These are phyloP conservation scores for Suillus fuscotomentosus DNA, from an alignment of 768 basidiomycete genomes.

Conservation along the genomic window DNA sequence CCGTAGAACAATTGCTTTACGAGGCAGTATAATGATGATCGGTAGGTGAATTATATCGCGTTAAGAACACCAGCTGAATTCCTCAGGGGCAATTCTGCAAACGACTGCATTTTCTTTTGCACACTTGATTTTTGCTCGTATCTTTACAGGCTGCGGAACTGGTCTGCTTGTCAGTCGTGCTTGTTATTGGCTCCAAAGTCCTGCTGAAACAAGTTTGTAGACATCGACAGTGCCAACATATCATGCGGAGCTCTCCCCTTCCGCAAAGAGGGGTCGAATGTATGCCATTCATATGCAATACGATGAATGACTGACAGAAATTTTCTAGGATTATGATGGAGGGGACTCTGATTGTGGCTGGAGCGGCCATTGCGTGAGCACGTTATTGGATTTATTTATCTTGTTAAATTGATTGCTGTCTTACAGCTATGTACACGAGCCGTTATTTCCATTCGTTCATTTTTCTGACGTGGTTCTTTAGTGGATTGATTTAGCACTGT, in stretches of 20 bases:
- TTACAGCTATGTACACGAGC: background rate
- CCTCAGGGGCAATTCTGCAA: constrained; percentile 33
- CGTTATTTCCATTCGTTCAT: background rate
- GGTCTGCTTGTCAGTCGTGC: constrained; percentile 33
- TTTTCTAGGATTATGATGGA: constrained; percentile 7
- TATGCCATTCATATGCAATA: background rate
- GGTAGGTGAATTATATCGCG: constrained; percentile 17
- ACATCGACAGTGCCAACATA: constrained; percentile 35
- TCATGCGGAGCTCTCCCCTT: constrained; percentile 43
- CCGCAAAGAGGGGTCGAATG: constrained; percentile 40
- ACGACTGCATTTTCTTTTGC: constrained; percentile 35
- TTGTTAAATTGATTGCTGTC: background rate
- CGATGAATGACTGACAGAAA: background rate
- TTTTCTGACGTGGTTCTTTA: constrained; percentile 5
- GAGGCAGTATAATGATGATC: constrained; percentile 40
- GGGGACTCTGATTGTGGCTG: constrained; percentile 17
- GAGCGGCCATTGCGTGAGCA: constrained; percentile 40
- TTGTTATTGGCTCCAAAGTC: background rate
- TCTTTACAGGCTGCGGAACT: constrained; percentile 40
- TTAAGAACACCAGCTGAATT: background rate
- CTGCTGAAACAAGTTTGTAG: constrained; percentile 6
- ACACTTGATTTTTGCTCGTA: too few species aligned
- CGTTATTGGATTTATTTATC: background rate
- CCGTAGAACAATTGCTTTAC: constrained; percentile 36
- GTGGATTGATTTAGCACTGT: constrained; percentile 44